Conservation (phyloP, 2,329 filamentous ascomycete species). For the Penicillium nordicum region DNA sequence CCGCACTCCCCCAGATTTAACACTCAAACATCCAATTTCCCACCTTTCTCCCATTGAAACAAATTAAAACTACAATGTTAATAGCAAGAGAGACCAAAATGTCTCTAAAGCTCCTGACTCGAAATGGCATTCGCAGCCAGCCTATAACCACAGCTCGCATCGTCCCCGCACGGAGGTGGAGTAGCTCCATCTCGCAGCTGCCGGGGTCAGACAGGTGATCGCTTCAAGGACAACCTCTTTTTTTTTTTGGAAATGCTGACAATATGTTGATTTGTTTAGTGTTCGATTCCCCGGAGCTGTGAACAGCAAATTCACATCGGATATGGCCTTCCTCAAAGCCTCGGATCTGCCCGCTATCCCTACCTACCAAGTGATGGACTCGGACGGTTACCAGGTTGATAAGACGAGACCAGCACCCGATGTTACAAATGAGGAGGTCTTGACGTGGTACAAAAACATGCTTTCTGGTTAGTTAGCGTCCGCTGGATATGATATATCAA, state of each 20-base stretch:
- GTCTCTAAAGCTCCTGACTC: conserved; percentile 17
- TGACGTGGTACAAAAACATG: conserved; percentile 63
- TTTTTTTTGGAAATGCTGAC: conserved; percentile 2
- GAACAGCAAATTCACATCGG: conserved; percentile 85
- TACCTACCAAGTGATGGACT: conserved; percentile 88
- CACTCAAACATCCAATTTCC: conserved; percentile 1
- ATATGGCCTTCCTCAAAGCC: conserved; percentile 73
- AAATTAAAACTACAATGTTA: conserved; percentile 3
- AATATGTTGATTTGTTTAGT: conserved; percentile 33
- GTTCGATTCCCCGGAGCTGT: conserved; percentile 86
- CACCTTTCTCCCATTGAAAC: conserved; percentile 1
- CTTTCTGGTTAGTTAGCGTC: conserved; percentile 46
- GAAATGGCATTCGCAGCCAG: conserved; percentile 3
- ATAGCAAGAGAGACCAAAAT: conserved; percentile 11
- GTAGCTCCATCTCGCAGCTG: conserved; percentile 54
- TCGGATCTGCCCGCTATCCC: conserved; percentile 71
- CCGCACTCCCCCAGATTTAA: conserved; percentile 13
- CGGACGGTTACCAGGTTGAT: conserved; percentile 81
- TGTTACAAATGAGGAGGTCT: conserved; percentile 60
- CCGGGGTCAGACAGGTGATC: conserved; percentile 57
- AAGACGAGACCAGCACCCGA: conserved; percentile 60
- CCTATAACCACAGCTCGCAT: conserved; percentile 8
- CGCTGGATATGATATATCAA: background rate
- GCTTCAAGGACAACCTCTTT: background rate
- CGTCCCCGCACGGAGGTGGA: conserved; percentile 44